These are phyloP conservation scores for Lunularia cruciata DNA, from an alignment of 225 moss, liverwort and hornwort genomes.

Conservation along the genomic window DNA sequence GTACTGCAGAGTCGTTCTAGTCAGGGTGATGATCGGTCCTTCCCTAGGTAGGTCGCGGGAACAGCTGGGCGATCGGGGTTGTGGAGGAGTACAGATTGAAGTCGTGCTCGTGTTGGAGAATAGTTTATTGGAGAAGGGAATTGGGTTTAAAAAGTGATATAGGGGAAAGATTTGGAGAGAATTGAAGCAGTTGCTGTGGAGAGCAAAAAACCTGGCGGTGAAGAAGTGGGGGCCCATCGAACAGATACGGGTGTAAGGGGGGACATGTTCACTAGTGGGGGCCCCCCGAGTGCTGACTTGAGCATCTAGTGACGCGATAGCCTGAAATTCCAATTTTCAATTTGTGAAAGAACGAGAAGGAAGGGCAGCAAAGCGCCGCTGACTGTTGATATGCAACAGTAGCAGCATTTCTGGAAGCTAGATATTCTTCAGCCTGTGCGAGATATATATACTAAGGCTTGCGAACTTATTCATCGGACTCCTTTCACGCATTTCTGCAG, in stretches of 20 bases:
- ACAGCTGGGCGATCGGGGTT: too few species aligned
- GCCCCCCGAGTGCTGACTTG: not conserved
- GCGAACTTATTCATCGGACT: not conserved
- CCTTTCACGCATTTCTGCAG: not conserved
- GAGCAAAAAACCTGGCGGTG: not conserved
- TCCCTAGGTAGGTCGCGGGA: too few species aligned
- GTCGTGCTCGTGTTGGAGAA: too few species aligned
- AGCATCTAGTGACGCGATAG: not conserved
- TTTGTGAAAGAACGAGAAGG: not conserved
- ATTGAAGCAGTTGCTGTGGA: too few species aligned
- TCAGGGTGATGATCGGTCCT: too few species aligned
- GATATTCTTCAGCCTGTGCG: not conserved
- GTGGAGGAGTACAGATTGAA: not conserved
- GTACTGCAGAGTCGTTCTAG: too few species aligned
- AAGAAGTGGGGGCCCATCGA: not conserved
- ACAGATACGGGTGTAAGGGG: not conserved
- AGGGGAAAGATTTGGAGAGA: too few species aligned
- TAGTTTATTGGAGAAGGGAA: too few species aligned
- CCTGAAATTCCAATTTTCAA: not conserved
- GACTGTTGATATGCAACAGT: not conserved
- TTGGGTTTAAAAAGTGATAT: too few species aligned
- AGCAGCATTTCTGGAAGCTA: not conserved
- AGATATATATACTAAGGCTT: not conserved
- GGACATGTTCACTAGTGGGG: too few species aligned
- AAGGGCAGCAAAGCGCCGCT: not conserved